A percentile compares a stretch with the other conserved stretches of the same genome.
Evolutionary conservation across 345 rosid genomes (phyloP).

Genomic region (Rhizophora apiculata): DNA sequence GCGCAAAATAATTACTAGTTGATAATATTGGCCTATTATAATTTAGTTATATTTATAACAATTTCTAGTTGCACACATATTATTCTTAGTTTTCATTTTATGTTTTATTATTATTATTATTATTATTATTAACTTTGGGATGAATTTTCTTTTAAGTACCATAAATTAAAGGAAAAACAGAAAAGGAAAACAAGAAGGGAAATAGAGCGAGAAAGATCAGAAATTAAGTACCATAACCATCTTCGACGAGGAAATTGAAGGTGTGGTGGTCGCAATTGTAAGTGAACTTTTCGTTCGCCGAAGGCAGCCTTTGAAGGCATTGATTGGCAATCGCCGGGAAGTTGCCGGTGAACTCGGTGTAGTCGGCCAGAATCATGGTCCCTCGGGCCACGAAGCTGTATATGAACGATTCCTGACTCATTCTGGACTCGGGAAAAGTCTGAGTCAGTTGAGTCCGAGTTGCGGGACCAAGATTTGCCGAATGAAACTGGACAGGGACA

Average conservation of each 20-base stretch:
- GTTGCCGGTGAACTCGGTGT: conserved; percentile 96
- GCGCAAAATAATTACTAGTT: no score
- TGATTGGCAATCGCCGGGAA: conserved; percentile 96
- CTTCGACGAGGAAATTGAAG: conserved; percentile 91
- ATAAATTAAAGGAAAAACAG: no score
- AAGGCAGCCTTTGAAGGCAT: conserved; percentile 84
- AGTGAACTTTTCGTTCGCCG: conserved; percentile 88
- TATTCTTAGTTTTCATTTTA: no score
- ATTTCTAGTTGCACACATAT: no score
- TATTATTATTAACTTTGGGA: no score
- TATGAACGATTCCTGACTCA: conserved; percentile 89
- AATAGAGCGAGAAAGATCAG: background rate
- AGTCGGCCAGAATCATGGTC: conserved; percentile 84
- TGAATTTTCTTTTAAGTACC: no score
- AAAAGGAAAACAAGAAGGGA: no score
- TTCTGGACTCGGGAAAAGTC: background rate
- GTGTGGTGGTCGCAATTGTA: conserved; percentile 98
- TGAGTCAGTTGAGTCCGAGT: conserved; percentile 1
- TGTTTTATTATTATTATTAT: no score
- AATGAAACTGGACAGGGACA: background rate
- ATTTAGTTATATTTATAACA: no score
- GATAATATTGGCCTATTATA: no score
- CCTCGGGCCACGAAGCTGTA: conserved; percentile 99
- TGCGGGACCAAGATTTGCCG: background rate
- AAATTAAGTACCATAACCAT: conserved; percentile 66